phyloP scores from a whole-genome alignment of 805 yeast species.

The Nakazawaea wickerhamii region DNA sequence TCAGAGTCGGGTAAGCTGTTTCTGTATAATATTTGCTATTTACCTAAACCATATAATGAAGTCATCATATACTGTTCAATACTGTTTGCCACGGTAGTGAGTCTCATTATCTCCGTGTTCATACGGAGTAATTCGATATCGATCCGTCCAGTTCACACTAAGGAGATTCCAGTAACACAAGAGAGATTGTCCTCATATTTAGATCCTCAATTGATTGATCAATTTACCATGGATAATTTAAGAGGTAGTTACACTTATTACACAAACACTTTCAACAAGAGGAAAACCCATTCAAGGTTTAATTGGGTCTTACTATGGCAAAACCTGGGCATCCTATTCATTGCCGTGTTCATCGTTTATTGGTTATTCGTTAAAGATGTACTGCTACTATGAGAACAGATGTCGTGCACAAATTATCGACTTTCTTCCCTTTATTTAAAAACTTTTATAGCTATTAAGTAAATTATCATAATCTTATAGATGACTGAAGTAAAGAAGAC shows the following conservation, averaged over 20 bases:
- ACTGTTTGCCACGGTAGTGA: conserved; percentile 25
- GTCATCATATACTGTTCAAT: conserved; percentile 31
- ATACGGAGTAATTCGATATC: conserved; percentile 8
- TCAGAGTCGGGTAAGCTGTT: conserved; percentile 17
- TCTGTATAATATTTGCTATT: conserved; percentile 37
- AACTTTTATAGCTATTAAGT: background rate
- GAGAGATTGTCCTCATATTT: conserved; percentile 5
- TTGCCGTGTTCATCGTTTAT: conserved; percentile 3
- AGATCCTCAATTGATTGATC: conserved; percentile 3
- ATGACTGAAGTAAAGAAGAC: background rate
- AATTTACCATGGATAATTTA: background rate
- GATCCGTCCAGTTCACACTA: background rate
- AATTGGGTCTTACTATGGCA: conserved; percentile 1
- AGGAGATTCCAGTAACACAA: conserved; percentile 9
- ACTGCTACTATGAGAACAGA: conserved; percentile 8
- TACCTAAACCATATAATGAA: conserved; percentile 41
- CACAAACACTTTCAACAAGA: conserved; percentile 5
- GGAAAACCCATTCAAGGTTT: conserved; percentile 1
- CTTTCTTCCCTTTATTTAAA: background rate
- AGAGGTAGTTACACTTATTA: conserved; percentile 11
- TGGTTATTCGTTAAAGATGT: conserved; percentile 18
- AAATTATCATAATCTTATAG: too few species aligned
- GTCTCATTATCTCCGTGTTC: conserved; percentile 3
- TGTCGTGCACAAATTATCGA: background rate
- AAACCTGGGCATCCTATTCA: background rate